Evolutionary conservation across 331 rosid species (phyloP), one percentile per base, ranked within the genome.

Genomic region (Acacia concinna): DNA sequence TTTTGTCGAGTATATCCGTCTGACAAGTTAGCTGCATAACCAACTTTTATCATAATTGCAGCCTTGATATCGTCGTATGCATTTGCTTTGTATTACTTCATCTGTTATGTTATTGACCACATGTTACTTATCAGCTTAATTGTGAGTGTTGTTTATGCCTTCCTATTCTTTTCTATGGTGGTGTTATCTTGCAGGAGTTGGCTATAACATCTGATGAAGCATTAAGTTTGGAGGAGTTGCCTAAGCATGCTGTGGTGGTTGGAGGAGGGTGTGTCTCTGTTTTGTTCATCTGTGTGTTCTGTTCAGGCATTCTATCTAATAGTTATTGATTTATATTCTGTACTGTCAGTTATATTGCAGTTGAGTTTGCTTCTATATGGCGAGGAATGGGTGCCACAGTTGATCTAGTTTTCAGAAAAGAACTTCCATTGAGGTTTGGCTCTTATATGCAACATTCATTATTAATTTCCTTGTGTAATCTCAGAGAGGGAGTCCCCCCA

Each of bases 341-440:
- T 79, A 27, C 49, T 70, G 38, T 77, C 91, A 95, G 99, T 84
- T 95, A 93, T 81, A 95, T 95, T 77, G 93, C 97, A 43, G 98
- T 95, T 64, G 99, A 95, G 77, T 95, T 95, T 84, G 99, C 99
- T 87, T 89, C 99, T 27, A 95, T 95, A 79, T 95, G 99, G 99
- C 88, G 90, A 32, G 99, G 99, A 74, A 90, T 95, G 98, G 99
- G 99, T 78, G 86, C 87, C 60, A 73, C 85, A 21, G 99, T 95
- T 68, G 77, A 95, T 83, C 86, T 95, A 34, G 90, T 85, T 75
- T 93, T 91, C 91, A 90, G 99, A 87, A 95, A 75, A 87, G 99
- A 95, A 85, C 97, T 95, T 83, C 99, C 98, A 15, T 79, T 95
- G 70, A 93, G 99, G 98, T 94, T 80, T 75, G 82, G n/a, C 54